Evolutionary conservation across 1,284 basidiomycete species (phyloP).

Genomic region (Anthracocystis panici-leucophaei): DNA sequence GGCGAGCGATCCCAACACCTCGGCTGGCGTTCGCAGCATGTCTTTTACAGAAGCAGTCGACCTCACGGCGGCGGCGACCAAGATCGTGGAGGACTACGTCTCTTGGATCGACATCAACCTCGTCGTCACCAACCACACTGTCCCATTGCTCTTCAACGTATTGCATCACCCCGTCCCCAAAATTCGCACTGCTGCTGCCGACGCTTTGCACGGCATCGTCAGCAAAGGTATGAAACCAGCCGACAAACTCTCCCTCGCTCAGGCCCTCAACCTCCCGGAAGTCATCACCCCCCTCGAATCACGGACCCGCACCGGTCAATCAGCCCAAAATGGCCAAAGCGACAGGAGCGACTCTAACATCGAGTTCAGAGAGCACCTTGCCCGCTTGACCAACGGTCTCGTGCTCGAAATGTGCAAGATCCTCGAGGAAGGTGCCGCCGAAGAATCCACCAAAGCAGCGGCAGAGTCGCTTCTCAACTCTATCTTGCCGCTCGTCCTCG

Average conservation of each 20-base stretch:
- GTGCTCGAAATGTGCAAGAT: conserved; percentile 88
- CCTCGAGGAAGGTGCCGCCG: conserved; percentile 76
- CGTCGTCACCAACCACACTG: conserved; percentile 89
- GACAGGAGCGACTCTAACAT: conserved; percentile 78
- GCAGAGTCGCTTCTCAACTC: conserved; percentile 79
- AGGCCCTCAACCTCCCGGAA: conserved; percentile 78
- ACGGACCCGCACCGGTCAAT: conserved; percentile 50
- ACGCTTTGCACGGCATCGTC: conserved; percentile 83
- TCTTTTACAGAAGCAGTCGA: conserved; percentile 70
- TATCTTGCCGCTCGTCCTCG: conserved; percentile 83
- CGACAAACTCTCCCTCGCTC: conserved; percentile 90
- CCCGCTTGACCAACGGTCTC: conserved; percentile 83
- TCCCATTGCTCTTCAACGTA: conserved; percentile 85
- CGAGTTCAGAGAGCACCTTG: conserved; percentile 90
- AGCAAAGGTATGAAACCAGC: conserved; percentile 91
- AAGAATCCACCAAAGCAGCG: conserved; percentile 77
- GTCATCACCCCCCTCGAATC: conserved; percentile 59
- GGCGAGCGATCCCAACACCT: conserved; percentile 12
- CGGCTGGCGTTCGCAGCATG: conserved; percentile 73
- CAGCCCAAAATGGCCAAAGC: conserved; percentile 54
- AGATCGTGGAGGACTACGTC: conserved; percentile 92
- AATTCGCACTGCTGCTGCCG: conserved; percentile 81
- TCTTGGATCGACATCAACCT: conserved; percentile 98
- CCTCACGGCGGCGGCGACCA: conserved; percentile 81
- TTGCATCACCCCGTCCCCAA: conserved; percentile 79